These are phyloP conservation scores for Hypsizygus marmoreus DNA, from an alignment of 768 basidiomycete species.

Conservation along the genomic window DNA sequence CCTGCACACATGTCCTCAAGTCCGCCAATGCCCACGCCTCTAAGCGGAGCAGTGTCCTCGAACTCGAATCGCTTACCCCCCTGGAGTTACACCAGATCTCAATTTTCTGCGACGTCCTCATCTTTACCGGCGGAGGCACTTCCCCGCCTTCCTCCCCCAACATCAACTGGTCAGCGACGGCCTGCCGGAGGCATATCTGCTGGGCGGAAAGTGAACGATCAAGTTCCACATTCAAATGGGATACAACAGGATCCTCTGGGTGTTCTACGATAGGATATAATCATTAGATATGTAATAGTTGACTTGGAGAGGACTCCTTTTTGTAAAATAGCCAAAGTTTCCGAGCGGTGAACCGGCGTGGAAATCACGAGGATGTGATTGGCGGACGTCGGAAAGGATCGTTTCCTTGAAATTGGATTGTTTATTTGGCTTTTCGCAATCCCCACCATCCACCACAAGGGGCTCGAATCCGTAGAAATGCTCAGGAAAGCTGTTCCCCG, in stretches of 20 bases:
- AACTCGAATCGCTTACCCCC: constrained; percentile 36
- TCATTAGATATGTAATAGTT: constrained; percentile 12
- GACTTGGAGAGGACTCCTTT: too few relatives aligned
- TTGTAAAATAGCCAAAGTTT: too few relatives aligned
- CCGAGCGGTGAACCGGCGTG: constrained; percentile 21
- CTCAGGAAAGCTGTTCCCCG: constrained; percentile 64
- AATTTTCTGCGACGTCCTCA: constrained; percentile 37
- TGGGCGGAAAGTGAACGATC: constrained; percentile 27
- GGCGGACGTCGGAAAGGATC: constrained; percentile 35
- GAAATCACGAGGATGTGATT: constrained; percentile 46
- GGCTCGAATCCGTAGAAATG: too few relatives aligned
- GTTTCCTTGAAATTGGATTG: constrained; percentile 21
- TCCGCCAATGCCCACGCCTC: constrained; percentile 17
- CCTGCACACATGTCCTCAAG: constrained; percentile 17
- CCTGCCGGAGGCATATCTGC: constrained; percentile 18
- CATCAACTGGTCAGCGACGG: constrained; percentile 40
- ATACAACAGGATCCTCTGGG: constrained; percentile 41
- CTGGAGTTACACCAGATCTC: constrained; percentile 60
- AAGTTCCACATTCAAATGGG: constrained; percentile 23
- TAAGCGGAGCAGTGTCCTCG: constrained; percentile 11
- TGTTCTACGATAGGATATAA: constrained; percentile 19
- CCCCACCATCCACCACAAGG: constrained; percentile 27
- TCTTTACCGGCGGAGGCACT: constrained; percentile 42
- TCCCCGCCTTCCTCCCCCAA: constrained; percentile 53
- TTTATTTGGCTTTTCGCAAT: constrained; percentile 16